phyloP scores from a whole-genome alignment of 78 protist species.

The Fonticula alba region DNA sequence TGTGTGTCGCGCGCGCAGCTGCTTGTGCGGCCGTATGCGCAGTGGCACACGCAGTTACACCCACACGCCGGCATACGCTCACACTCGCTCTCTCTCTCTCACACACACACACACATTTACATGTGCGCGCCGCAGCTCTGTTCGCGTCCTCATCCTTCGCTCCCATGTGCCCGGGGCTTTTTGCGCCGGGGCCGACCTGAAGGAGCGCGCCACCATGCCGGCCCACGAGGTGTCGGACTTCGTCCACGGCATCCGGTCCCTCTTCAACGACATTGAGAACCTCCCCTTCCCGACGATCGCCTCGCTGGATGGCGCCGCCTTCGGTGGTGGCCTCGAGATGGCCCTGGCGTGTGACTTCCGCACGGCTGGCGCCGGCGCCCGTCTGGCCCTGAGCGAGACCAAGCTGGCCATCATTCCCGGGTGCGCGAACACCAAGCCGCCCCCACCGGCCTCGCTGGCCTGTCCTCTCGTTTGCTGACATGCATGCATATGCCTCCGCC shows the following conservation, averaged over 20 bases:
- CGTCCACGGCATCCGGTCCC: slow-evolving; percentile 31
- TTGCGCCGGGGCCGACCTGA: slow-evolving; percentile 83
- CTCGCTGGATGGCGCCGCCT: slow-evolving; percentile 57
- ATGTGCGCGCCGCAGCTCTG: background rate
- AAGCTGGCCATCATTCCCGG: slow-evolving; percentile 70
- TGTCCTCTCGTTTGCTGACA: no score
- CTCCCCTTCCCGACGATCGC: slow-evolving; percentile 65
- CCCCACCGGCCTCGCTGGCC: no score
- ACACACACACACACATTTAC: no score
- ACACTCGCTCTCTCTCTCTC: no score
- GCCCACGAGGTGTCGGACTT: slow-evolving; percentile 48
- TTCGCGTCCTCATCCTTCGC: slow-evolving; percentile 26
- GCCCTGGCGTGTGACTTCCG: slow-evolving; percentile 70
- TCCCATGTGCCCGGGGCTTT: slow-evolving; percentile 34
- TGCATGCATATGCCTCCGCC: no score
- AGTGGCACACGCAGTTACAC: no score
- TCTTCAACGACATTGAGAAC: slow-evolving; percentile 44
- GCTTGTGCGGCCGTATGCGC: no score
- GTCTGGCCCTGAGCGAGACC: slow-evolving; percentile 58
- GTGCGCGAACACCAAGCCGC: background rate
- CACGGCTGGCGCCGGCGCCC: slow-evolving; percentile 26
- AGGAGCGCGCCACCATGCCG: slow-evolving; percentile 65
- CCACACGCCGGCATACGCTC: no score
- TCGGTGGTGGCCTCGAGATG: slow-evolving; percentile 82
- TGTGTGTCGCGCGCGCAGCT: no score